phyloP scores from a whole-genome alignment of 2,329 filamentous ascomycete genomes.

The Clonostachys byssicola region DNA sequence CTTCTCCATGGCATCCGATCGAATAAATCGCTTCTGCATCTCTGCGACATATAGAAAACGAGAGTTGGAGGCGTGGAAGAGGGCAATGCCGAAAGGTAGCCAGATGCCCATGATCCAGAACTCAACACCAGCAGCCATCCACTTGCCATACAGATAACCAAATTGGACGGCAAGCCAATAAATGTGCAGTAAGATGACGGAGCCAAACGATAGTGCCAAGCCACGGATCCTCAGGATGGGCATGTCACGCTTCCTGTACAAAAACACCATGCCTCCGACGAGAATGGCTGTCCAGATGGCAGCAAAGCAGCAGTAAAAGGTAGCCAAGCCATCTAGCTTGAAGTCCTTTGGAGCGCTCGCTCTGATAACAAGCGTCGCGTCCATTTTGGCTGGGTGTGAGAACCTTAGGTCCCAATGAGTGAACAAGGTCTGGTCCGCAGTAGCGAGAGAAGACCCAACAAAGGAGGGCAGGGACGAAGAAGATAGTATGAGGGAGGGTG shows the following conservation, averaged over 20 bases:
- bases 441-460: too few species aligned
- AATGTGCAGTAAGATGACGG: constrained; percentile 31
- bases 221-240: constrained; percentile 32
- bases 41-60: constrained; percentile 54
- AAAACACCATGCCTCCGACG: constrained; percentile 27
- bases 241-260: constrained; percentile 24
- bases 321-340: constrained; percentile 3
- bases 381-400: background rate
- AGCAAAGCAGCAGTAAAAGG: constrained; percentile 5
- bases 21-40: constrained; percentile 32
- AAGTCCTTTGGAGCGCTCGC: background rate
- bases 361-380: background rate
- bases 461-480: too few species aligned
- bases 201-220: constrained; percentile 29
- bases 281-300: constrained; percentile 6
- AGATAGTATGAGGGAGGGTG: too few species aligned
- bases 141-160: constrained; percentile 25
- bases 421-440: too few species aligned
- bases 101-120: constrained; percentile 65
- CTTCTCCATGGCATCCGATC: constrained; percentile 6
- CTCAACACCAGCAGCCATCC: constrained; percentile 43
- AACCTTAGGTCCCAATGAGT: too few species aligned
- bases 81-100: constrained; percentile 58
- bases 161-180: constrained; percentile 34
- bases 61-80: constrained; percentile 61